phyloP scores from a whole-genome alignment of 768 basidiomycete species.

The Coprinopsis cinerea region DNA sequence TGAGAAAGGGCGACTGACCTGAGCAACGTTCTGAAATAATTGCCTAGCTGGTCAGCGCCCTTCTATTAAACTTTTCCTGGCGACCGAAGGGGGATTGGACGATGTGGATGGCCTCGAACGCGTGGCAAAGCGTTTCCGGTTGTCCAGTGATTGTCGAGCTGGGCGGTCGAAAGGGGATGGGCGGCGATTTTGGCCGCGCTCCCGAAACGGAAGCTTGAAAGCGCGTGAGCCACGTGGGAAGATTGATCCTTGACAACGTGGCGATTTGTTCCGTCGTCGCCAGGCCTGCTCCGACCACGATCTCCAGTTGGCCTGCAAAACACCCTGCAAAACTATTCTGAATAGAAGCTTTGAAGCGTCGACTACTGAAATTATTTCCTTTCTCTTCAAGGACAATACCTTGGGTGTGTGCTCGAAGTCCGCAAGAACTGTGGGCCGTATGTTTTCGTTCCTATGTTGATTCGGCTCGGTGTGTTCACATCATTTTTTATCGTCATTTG shows the following conservation, averaged over 20 bases:
- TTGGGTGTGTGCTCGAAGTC: too few relatives aligned
- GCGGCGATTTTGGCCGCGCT: background rate
- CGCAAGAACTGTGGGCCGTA: background rate
- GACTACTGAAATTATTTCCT: background rate
- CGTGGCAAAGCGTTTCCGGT: too few relatives aligned
- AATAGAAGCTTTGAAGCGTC: background rate
- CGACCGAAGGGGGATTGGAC: too few relatives aligned
- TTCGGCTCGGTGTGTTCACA: background rate
- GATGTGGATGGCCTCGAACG: too few relatives aligned
- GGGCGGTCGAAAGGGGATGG: background rate
- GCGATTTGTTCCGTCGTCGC: constrained; percentile 3
- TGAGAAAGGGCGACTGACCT: too few relatives aligned
- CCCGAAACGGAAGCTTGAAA: constrained; percentile 1
- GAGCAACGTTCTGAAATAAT: too few relatives aligned
- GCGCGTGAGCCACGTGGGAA: constrained; percentile 1
- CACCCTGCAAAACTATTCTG: background rate
- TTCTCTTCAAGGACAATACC: background rate
- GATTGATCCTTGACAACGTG: constrained; percentile 4
- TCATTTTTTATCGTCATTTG: constrained; percentile 3
- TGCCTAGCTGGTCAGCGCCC: too few relatives aligned
- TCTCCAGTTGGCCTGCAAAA: background rate
- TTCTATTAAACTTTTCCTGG: background rate
- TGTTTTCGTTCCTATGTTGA: background rate
- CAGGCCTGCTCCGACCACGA: background rate
- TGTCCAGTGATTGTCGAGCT: too few relatives aligned